Base-by-base conservation (phyloP, 768 basidiomycete genomes). In the Naganishia kalamii region DNA sequence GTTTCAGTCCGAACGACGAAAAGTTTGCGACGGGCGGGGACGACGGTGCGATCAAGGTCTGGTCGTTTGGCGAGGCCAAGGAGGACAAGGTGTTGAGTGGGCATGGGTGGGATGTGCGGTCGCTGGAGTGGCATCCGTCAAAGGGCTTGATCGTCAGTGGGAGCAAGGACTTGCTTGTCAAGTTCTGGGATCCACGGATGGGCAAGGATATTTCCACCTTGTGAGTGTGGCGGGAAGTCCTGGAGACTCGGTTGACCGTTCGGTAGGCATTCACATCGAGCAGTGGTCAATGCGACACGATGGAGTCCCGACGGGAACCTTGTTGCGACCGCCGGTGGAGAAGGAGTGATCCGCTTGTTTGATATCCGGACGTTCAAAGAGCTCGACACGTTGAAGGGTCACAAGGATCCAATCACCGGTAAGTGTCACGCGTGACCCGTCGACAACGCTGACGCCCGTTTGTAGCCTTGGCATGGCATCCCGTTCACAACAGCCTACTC, bases 361-460 rank as follows among this genome's bases (percentile, higher is more conserved):
- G 96, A 99, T 74, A 97, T 99, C 69, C 86, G 96, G 19, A 92
- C 92, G 52, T 94, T 99, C 89, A 93, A 94, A 77, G 93, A 98
- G 76, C 86, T 90, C 76, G 85, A 89, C 25, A 80, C 90, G 19
- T 85, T 97, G 69, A 90, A 91, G 72, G 96, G 96, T 0, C 96
- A 99, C 83, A 92, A 92, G 75, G 94, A 97, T 74, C 96, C 98
- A 84, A 92, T 96, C 43, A 93, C 92, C 81, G 92, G 90, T 93
- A 80, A 67, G 90, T 75, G 19, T 21, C 10, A 4, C 21, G 3
- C 19, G 51, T 4, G 7, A 23, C 19, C 44, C 37, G 23, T 37
- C 43, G 27, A 23, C 32, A 60, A 48, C 32, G 23, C 46, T 33
- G 17, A 17, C 25, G 40, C 33, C n/a, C 2, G 35, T 29, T 13